Evolutionary conservation across 306 rosid genomes (phyloP).

Genomic region (Sechiopsis laciniata): DNA sequence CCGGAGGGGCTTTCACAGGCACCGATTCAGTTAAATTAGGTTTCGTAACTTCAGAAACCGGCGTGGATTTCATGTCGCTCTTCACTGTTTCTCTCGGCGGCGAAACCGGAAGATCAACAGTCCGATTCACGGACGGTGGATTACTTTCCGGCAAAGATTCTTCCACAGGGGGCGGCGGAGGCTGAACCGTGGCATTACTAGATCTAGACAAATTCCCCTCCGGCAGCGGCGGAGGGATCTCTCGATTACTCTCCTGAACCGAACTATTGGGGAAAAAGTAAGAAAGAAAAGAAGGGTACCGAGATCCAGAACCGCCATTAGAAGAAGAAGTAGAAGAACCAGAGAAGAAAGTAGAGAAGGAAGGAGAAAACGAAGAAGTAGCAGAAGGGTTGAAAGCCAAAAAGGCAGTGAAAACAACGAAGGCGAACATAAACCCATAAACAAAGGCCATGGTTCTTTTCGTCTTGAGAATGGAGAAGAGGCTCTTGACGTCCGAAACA

Average conservation of each 20-base stretch:
- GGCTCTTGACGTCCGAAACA: constrained; percentile 47
- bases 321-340: background rate
- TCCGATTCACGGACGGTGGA: background rate
- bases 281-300: constrained; percentile 35
- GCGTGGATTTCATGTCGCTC: constrained; percentile 22
- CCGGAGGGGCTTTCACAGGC: constrained; percentile 16
- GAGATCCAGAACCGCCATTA: constrained; percentile 38
- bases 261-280: constrained; percentile 50
- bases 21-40: constrained; percentile 27
- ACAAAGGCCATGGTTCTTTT: constrained; percentile 54
- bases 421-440: constrained; percentile 55
- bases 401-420: constrained; percentile 63
- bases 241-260: constrained; percentile 11
- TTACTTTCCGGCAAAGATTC: background rate
- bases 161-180: constrained; percentile 20
- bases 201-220: constrained; percentile 46
- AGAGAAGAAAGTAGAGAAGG: constrained; percentile 48
- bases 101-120: constrained; percentile 6
- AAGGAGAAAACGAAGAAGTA: constrained; percentile 47
- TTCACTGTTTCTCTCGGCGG: constrained; percentile 6
- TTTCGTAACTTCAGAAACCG: constrained; percentile 13
- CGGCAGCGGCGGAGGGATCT: constrained; percentile 16
- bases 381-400: constrained; percentile 57
- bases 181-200: constrained; percentile 30
- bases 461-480: constrained; percentile 53